These are phyloP conservation scores for Rhodotorula sphaerocarpa DNA, from an alignment of 768 basidiomycete genomes.

Conservation along the genomic window DNA sequence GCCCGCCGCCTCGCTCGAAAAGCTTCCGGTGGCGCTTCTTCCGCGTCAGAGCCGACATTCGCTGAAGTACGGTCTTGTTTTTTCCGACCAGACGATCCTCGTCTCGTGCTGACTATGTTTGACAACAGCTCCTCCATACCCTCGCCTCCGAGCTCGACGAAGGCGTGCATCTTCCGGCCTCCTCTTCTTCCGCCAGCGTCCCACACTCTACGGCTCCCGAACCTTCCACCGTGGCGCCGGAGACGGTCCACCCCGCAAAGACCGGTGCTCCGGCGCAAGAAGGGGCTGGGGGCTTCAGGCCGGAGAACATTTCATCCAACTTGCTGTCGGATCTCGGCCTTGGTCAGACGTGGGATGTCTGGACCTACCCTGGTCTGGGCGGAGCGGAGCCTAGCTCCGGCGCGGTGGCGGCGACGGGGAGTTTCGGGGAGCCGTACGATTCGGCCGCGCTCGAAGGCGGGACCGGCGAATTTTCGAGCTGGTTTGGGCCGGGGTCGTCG, in stretches of 20 bases:
- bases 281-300: no score
- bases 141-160: background rate
- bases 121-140: background rate
- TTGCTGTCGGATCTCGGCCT: slow-evolving; percentile 3
- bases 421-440: background rate
- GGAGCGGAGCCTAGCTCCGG: background rate
- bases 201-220: no score
- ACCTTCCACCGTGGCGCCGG: background rate
- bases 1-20: background rate
- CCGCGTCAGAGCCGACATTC: slow-evolving; percentile 3
- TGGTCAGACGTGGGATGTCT: slow-evolving; percentile 10
- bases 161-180: no score
- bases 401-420: background rate
- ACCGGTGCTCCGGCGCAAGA: background rate
- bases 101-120: background rate
- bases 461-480: slow-evolving; percentile 1
- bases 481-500: slow-evolving; percentile 10
- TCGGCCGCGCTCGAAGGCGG: background rate
- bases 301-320: background rate
- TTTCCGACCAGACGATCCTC: background rate
- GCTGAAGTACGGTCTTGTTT: slow-evolving; percentile 12
- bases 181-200: no score
- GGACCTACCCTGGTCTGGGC: background rate
- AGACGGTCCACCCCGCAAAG: background rate
- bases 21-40: background rate